A percentile compares a stretch with the other conserved stretches of the same genome.
phyloP scores from a whole-genome alignment of 1,284 basidiomycete species.

The Boletellus deceptivus region DNA sequence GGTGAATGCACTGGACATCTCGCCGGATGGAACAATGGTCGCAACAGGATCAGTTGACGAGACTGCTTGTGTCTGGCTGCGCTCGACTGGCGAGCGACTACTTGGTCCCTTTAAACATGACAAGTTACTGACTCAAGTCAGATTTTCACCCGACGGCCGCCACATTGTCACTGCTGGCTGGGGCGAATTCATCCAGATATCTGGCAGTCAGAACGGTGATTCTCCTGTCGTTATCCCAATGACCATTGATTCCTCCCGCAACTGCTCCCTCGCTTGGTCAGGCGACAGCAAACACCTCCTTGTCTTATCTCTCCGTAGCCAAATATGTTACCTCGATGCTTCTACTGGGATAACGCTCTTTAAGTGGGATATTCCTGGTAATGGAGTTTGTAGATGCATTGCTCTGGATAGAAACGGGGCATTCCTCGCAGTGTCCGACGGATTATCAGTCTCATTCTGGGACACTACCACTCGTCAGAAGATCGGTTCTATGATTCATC shows the following conservation, averaged over 20 bases:
- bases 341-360: background rate
- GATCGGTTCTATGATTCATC: slow-evolving; percentile 4
- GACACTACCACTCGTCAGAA: slow-evolving; percentile 3
- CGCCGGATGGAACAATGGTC: slow-evolving; percentile 6
- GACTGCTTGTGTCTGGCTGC: slow-evolving; percentile 9
- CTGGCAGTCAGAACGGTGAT: background rate
- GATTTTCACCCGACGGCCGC: slow-evolving; percentile 12
- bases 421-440: slow-evolving; percentile 4
- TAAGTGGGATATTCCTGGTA: slow-evolving; percentile 4
- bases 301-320: background rate
- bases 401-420: slow-evolving; percentile 1
- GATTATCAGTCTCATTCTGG: slow-evolving; percentile 14
- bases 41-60: slow-evolving; percentile 8
- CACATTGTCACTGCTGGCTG: slow-evolving; percentile 2
- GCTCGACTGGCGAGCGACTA: background rate
- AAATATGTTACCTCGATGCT: slow-evolving; percentile 5
- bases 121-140: background rate
- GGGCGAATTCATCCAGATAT: slow-evolving; percentile 1
- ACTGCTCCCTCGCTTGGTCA: slow-evolving; percentile 8
- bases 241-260: background rate
- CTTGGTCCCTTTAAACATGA: background rate
- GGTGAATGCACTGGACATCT: slow-evolving; percentile 9
- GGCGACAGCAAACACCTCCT: slow-evolving; percentile 8
- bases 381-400: slow-evolving; percentile 1
- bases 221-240: slow-evolving; percentile 5